These are phyloP conservation scores for Trichomonas vaginalis DNA, from an alignment of 208 protist species.

Conservation along the genomic window DNA sequence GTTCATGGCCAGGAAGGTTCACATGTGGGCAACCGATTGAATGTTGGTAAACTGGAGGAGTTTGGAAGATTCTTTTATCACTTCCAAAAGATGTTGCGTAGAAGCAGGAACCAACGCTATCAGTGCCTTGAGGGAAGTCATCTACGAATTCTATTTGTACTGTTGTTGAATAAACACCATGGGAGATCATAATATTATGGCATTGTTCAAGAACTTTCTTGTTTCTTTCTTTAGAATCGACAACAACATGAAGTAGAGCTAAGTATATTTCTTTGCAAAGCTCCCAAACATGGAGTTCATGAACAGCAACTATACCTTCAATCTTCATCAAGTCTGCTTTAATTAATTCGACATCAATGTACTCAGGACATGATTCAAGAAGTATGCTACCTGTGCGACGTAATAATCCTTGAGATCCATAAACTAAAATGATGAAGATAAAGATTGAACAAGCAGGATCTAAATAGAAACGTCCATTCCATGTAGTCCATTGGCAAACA, in stretches of 20 bases:
- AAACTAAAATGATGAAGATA: conserved; percentile 26
- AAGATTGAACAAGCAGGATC: conserved; percentile 28
- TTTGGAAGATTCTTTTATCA: background rate
- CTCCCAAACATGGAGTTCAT: conserved; percentile 37
- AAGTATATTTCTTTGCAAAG: conserved; percentile 17
- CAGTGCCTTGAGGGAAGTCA: background rate
- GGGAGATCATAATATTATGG: background rate
- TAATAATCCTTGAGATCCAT: background rate
- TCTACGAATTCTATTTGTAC: background rate
- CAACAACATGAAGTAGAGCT: conserved; percentile 25
- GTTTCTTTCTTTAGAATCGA: background rate
- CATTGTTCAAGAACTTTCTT: background rate
- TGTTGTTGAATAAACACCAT: background rate
- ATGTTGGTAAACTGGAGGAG: background rate
- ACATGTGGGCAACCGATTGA: background rate
- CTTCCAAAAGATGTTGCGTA: background rate
- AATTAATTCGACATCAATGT: background rate
- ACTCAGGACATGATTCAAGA: conserved; percentile 6
- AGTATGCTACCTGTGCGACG: conserved; percentile 8
- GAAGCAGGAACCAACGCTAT: background rate
- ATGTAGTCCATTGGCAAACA: conserved; percentile 20
- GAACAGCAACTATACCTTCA: conserved; percentile 21
- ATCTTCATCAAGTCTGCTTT: background rate
- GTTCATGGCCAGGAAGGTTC: background rate
- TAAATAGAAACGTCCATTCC: background rate